These are phyloP conservation scores for Plantago elongata DNA, from an alignment of 257 asterid species.

Conservation along the genomic window DNA sequence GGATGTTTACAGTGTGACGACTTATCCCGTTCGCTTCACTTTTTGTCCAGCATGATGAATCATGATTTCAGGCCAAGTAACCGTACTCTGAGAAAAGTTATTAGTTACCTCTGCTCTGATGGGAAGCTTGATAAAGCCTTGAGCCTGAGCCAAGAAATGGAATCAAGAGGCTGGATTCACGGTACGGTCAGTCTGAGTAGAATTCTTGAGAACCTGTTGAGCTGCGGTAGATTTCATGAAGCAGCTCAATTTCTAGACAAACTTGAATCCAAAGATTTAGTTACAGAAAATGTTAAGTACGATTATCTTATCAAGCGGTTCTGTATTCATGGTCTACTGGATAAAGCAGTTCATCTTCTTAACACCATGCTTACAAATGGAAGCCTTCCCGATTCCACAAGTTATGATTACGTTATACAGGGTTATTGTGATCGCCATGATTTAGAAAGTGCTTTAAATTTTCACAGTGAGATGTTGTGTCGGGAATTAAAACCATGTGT, in stretches of 20 bases:
- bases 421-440: conserved; percentile 33
- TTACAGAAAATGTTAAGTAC: conserved; percentile 39
- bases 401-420: conserved; percentile 52
- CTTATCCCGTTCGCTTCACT: conserved; percentile 30
- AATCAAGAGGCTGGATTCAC: conserved; percentile 52
- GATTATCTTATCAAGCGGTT: conserved; percentile 53
- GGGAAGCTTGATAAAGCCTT: conserved; percentile 43
- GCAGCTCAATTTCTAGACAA: conserved; percentile 53
- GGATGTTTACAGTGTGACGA: conserved; percentile 43
- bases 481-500: conserved; percentile 45
- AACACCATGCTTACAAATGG: conserved; percentile 55
- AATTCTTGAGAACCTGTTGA: conserved; percentile 43
- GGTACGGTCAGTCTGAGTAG: conserved; percentile 45
- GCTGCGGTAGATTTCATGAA: conserved; percentile 30
- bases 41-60: conserved; percentile 48
- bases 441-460: conserved; percentile 54
- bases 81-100: conserved; percentile 51
- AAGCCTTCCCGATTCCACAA: conserved; percentile 43
- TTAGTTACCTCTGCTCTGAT: conserved; percentile 34
- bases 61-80: conserved; percentile 54
- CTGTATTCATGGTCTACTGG: conserved; percentile 43
- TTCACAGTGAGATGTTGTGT: conserved; percentile 64
- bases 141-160: conserved; percentile 66
- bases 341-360: conserved; percentile 58
- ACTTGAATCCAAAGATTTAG: conserved; percentile 35